A percentile compares a stretch with the other conserved stretches of the same genome.
phyloP scores from a whole-genome alignment of 1,284 basidiomycete species.

The Anthracocystis setariae region DNA sequence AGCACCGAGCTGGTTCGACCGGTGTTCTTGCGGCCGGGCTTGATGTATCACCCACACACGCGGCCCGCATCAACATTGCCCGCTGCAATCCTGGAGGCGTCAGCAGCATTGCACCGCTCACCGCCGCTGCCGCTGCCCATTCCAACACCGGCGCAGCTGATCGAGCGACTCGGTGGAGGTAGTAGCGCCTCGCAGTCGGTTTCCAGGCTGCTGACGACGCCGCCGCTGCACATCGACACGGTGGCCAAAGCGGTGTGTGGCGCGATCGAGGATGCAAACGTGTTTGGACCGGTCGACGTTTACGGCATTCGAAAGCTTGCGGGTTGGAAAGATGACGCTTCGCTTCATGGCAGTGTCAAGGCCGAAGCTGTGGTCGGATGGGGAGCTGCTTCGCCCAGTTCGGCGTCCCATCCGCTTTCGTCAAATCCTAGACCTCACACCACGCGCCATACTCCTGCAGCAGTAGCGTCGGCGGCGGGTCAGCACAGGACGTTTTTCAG shows the following conservation, averaged over 20 bases:
- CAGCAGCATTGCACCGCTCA: conserved; percentile 52
- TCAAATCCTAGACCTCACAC: conserved; percentile 14
- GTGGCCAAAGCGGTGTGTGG: conserved; percentile 84
- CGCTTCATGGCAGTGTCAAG: conserved; percentile 19
- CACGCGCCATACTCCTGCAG: conserved; percentile 12
- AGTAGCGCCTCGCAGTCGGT: conserved; percentile 72
- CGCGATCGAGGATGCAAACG: conserved; percentile 68
- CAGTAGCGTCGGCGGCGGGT: conserved; percentile 10
- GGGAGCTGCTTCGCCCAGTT: conserved; percentile 1
- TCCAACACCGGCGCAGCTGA: conserved; percentile 72
- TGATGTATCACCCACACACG: conserved; percentile 94
- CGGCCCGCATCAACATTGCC: conserved; percentile 86
- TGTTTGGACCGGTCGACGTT: conserved; percentile 47
- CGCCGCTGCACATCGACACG: conserved; percentile 94
- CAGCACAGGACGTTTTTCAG: conserved; percentile 42
- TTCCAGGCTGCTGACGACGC: conserved; percentile 79
- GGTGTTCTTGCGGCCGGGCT: conserved; percentile 71
- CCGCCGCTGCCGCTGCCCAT: conserved; percentile 70
- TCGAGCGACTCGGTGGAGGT: conserved; percentile 24
- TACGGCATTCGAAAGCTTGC: conserved; percentile 54
- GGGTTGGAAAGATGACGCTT: conserved; percentile 52
- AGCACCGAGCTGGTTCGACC: conserved; percentile 25
- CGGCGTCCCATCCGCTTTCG: conserved; percentile 22
- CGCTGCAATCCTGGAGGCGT: conserved; percentile 82
- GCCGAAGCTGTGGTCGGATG: conserved; percentile 12